Evolutionary conservation across 2,329 filamentous ascomycete genomes (phyloP).

Genomic region (Colletotrichum spinosum): DNA sequence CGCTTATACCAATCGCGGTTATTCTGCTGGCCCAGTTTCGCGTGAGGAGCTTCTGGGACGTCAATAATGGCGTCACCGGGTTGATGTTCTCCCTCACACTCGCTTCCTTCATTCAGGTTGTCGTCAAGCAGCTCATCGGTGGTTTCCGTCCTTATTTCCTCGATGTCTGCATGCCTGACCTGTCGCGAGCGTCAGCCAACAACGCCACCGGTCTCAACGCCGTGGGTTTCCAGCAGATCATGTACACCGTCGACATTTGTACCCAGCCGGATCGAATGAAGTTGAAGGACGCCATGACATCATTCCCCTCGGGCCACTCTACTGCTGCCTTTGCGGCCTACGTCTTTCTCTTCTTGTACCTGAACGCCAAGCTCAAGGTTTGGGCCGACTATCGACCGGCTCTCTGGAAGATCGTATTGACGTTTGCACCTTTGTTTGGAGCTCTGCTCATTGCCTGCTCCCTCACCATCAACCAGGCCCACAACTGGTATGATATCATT

Average conservation of each 20-base stretch:
- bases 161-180: constrained; percentile 70
- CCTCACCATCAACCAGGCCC: constrained; percentile 73
- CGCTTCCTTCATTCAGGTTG: constrained; percentile 73
- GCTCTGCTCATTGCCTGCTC: constrained; percentile 70
- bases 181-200: constrained; percentile 55
- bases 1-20: constrained; percentile 67
- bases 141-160: constrained; percentile 74
- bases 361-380: constrained; percentile 79
- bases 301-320: constrained; percentile 76
- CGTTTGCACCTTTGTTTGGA: constrained; percentile 69
- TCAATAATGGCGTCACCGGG: constrained; percentile 72
- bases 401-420: constrained; percentile 73
- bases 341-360: constrained; percentile 73
- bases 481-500: constrained; percentile 78
- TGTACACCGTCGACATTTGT: constrained; percentile 74
- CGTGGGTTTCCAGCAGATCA: constrained; percentile 67
- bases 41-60: constrained; percentile 67
- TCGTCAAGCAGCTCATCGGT: constrained; percentile 74
- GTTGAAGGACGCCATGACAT: constrained; percentile 72
- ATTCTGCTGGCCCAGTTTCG: constrained; percentile 69
- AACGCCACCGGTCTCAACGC: constrained; percentile 53
- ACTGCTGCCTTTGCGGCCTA: constrained; percentile 73
- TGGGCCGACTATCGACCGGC: constrained; percentile 74
- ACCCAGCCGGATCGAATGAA: constrained; percentile 62
- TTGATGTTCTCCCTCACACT: constrained; percentile 69